Percentiles rank a stretch among this genome's conserved stretches.
These are phyloP conservation scores for Malania oleifera DNA, from an alignment of 164 flowering plant species.

Conservation along the genomic window DNA sequence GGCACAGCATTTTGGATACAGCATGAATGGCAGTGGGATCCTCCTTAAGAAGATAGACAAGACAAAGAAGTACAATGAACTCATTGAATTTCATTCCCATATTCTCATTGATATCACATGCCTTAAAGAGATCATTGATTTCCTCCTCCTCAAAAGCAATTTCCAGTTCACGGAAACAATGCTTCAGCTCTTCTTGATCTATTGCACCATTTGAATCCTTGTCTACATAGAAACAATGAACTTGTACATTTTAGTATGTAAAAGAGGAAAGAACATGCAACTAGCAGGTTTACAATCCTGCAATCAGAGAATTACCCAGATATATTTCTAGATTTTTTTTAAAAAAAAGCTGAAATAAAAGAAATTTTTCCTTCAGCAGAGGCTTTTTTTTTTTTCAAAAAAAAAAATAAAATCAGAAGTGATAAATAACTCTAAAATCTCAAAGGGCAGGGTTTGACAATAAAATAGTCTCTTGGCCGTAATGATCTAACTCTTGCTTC, in stretches of 20 bases:
- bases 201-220: constrained; percentile 80
- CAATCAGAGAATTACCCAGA: no score
- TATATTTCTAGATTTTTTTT: no score
- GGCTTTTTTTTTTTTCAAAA: no score
- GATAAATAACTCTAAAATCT: no score
- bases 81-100: constrained; percentile 86
- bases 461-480: no score
- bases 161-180: constrained; percentile 67
- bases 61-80: constrained; percentile 93
- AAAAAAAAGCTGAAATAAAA: no score
- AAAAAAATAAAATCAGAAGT: no score
- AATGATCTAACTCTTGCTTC: no score
- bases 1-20: constrained; percentile 42
- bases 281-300: no score
- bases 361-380: no score
- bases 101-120: constrained; percentile 75
- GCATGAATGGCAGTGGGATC: constrained; percentile 41
- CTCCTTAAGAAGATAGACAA: constrained; percentile 85
- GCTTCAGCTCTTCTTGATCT: constrained; percentile 76
- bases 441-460: no score
- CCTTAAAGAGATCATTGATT: constrained; percentile 70
- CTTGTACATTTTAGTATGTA: neutral
- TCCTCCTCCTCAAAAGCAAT: constrained; percentile 72
- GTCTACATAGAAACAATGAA: constrained; percentile 34
- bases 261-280: neutral